Percentiles rank a stretch among this genome's conserved stretches.
Evolutionary conservation across 805 yeast genomes (phyloP).

Genomic region (Candida manassasensis): DNA sequence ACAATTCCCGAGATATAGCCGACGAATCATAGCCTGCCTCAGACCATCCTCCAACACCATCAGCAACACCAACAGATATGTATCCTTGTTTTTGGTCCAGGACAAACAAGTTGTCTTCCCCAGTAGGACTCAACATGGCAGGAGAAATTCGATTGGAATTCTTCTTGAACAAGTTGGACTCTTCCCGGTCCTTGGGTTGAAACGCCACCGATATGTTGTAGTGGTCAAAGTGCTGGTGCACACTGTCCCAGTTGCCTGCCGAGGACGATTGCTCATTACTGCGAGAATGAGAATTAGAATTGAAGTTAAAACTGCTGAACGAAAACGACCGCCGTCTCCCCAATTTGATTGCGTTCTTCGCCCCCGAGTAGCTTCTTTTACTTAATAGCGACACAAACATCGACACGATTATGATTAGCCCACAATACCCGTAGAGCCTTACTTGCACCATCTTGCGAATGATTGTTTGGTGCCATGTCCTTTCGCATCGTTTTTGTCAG

Average conservation of each 20-base stretch:
- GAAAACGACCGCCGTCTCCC: background rate
- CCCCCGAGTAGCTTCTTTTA: slow-evolving; percentile 5
- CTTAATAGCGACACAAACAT: slow-evolving; percentile 10
- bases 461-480: too few relatives aligned
- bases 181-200: slow-evolving; percentile 66
- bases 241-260: slow-evolving; percentile 14
- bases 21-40: slow-evolving; percentile 87
- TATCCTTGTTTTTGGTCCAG: slow-evolving; percentile 33
- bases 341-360: background rate
- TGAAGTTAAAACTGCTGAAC: background rate
- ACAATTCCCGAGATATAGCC: slow-evolving; percentile 78
- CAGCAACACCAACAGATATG: slow-evolving; percentile 77
- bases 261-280: slow-evolving; percentile 9
- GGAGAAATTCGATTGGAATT: slow-evolving; percentile 23
- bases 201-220: slow-evolving; percentile 65
- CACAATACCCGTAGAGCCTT: slow-evolving; percentile 3
- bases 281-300: background rate
- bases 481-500: too few relatives aligned
- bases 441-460: background rate
- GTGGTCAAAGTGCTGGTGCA: slow-evolving; percentile 22
- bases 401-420: slow-evolving; percentile 8
- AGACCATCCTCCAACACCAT: slow-evolving; percentile 98
- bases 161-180: slow-evolving; percentile 40
- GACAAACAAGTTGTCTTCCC: slow-evolving; percentile 72
- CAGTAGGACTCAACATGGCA: slow-evolving; percentile 50